A percentile compares a stretch with the other conserved stretches of the same genome.
Conservation (phyloP, 768 basidiomycete species). For the Boletus tylopilopsis region DNA sequence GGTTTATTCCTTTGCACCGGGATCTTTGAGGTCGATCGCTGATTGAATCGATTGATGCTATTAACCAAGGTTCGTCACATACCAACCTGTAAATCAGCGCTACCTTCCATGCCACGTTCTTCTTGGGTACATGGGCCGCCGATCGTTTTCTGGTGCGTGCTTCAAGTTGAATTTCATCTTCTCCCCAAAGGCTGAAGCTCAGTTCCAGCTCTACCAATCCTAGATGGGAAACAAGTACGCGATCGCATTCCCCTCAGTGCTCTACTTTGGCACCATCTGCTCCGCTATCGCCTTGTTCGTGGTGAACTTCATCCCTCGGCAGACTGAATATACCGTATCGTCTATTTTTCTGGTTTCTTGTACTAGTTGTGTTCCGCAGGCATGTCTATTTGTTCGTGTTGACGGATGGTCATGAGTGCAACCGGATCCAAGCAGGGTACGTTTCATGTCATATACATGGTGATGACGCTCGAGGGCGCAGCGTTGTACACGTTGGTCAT, state of each 20-base stretch:
- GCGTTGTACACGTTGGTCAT: conserved; percentile 13
- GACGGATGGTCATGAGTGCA: conserved; percentile 5
- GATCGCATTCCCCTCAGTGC: not conserved
- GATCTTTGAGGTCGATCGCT: no score
- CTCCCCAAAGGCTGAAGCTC: not conserved
- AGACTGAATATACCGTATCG: conserved; percentile 13
- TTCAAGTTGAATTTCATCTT: not conserved
- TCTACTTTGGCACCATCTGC: conserved; percentile 18
- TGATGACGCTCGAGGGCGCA: conserved; percentile 26
- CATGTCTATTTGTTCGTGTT: conserved; percentile 15
- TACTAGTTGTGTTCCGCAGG: conserved; percentile 16
- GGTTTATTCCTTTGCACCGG: no score
- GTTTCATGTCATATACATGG: conserved; percentile 24
- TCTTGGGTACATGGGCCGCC: conserved; percentile 21
- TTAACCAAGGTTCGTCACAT: no score
- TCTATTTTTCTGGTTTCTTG: conserved; percentile 14
- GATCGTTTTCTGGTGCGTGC: conserved; percentile 22
- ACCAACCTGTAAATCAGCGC: no score
- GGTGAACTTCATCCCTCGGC: conserved; percentile 10
- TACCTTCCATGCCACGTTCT: conserved; percentile 6
- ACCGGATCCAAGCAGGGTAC: conserved; percentile 10
- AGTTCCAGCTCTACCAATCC: conserved; percentile 19
- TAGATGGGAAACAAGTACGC: conserved; percentile 7
- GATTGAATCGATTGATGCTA: no score
- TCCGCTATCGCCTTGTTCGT: conserved; percentile 17